These are phyloP conservation scores for Protomyces macrosporus DNA, from an alignment of 1,139 yeast species.

Conservation along the genomic window DNA sequence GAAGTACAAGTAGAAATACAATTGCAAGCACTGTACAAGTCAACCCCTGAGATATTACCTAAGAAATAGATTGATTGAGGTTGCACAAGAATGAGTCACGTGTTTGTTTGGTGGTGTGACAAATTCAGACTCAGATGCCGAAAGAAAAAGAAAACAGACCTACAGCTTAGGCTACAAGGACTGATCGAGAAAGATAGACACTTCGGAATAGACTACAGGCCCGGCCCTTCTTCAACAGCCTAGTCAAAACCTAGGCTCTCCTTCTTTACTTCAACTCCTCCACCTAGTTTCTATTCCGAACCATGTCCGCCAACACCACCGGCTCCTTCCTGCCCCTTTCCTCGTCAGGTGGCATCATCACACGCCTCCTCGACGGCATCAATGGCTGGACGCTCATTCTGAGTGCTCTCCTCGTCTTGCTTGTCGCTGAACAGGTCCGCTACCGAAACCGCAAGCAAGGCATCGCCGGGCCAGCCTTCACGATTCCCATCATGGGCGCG, in stretches of 20 bases:
- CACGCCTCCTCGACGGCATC: conserved; percentile 9
- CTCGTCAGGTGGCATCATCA: background rate
- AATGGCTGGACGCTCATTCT: conserved; percentile 24
- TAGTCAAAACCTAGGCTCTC: background rate
- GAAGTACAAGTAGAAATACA: too few relatives aligned
- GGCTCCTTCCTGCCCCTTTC: background rate
- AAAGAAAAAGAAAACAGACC: too few relatives aligned
- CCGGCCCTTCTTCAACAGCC: too few relatives aligned
- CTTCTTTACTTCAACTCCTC: background rate
- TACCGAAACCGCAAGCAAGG: conserved; percentile 75
- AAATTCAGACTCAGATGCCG: too few relatives aligned
- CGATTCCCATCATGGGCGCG: conserved; percentile 93
- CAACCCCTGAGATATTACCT: too few relatives aligned
- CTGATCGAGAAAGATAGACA: too few relatives aligned
- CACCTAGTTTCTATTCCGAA: background rate
- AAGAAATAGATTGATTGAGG: too few relatives aligned
- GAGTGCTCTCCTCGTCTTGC: conserved; percentile 14
- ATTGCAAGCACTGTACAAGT: too few relatives aligned
- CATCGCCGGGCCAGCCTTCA: conserved; percentile 82
- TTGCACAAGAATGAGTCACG: too few relatives aligned
- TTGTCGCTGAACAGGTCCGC: conserved; percentile 40
- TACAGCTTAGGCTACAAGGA: too few relatives aligned
- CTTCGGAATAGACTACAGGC: too few relatives aligned
- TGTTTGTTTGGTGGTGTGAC: too few relatives aligned
- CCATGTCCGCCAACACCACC: background rate